phyloP scores from a whole-genome alignment of 2,329 filamentous ascomycete genomes.

The Stachybotrys echinatus region DNA sequence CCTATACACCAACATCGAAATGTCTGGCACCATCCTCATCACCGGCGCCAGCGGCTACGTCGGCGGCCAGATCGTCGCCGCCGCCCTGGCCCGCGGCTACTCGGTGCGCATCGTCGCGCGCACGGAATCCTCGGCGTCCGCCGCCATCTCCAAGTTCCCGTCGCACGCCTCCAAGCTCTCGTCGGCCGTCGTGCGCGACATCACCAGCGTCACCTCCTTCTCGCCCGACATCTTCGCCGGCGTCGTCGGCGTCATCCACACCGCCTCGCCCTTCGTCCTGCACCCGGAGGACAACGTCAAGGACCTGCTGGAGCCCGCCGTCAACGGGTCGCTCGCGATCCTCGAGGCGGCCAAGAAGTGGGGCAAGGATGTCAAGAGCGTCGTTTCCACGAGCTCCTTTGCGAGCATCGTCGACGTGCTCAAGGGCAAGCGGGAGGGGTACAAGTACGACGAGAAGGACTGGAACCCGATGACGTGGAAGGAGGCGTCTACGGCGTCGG shows the following conservation, averaged over 20 bases:
- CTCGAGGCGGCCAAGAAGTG: constrained; percentile 40
- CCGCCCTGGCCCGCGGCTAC: constrained; percentile 4
- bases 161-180: constrained; percentile 20
- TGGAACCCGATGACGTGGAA: constrained; percentile 21
- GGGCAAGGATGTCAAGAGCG: constrained; percentile 51
- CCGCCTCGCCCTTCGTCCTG: constrained; percentile 69
- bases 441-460: constrained; percentile 17
- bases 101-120: constrained; percentile 6
- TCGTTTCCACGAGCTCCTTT: constrained; percentile 51
- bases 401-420: constrained; percentile 35
- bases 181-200: constrained; percentile 62
- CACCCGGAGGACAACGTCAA: constrained; percentile 46
- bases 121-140: neutral
- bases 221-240: constrained; percentile 45
- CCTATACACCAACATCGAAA: neutral
- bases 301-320: constrained; percentile 50
- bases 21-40: constrained; percentile 4
- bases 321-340: constrained; percentile 45
- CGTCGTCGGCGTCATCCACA: constrained; percentile 71
- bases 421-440: constrained; percentile 26
- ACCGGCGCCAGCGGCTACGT: constrained; percentile 10
- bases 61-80: constrained; percentile 5
- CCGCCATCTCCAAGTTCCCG: constrained; percentile 2
- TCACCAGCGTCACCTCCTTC: constrained; percentile 66
- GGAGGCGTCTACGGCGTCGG: constrained; percentile 10